phyloP scores from a whole-genome alignment of 2,329 filamentous ascomycete genomes.

The Thielaviopsis punctulata region DNA sequence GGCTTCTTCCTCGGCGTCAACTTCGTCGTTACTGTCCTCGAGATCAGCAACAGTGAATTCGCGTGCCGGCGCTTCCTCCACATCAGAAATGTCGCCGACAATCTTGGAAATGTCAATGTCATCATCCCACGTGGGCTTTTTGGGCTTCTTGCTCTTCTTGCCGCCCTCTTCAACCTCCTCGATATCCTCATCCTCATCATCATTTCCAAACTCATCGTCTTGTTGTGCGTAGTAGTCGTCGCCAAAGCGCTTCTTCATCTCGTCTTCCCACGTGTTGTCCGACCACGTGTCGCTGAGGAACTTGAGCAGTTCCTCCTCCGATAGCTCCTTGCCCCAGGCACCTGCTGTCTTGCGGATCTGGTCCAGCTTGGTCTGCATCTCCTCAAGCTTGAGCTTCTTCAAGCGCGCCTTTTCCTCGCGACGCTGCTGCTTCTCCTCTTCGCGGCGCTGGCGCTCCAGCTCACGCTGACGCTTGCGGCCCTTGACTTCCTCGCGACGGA shows the following conservation, averaged over 20 bases:
- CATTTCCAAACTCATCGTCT: constrained; percentile 46
- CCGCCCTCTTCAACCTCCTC: constrained; percentile 34
- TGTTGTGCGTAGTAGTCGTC: constrained; percentile 78
- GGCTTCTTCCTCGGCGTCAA: constrained; percentile 19
- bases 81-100: constrained; percentile 68
- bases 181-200: constrained; percentile 45
- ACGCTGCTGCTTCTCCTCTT: constrained; percentile 57
- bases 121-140: constrained; percentile 87
- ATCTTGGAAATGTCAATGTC: constrained; percentile 95
- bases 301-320: constrained; percentile 66
- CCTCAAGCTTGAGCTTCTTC: constrained; percentile 75
- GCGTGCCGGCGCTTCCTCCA: constrained; percentile 27
- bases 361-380: constrained; percentile 70
- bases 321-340: constrained; percentile 44
- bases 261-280: constrained; percentile 72
- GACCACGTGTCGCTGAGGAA: constrained; percentile 83
- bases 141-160: constrained; percentile 34
- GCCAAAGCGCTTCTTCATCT: constrained; percentile 78
- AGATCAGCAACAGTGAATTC: constrained; percentile 39
- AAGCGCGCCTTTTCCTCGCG: constrained; percentile 70
- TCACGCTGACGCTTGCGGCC: constrained; percentile 65
- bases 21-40: constrained; percentile 25
- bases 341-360: constrained; percentile 85
- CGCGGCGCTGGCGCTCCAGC: constrained; percentile 57
- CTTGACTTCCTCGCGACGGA: constrained; percentile 67